These are phyloP conservation scores for Penicillium paradoxum DNA, from an alignment of 495 filamentous ascomycete genomes.

Conservation along the genomic window DNA sequence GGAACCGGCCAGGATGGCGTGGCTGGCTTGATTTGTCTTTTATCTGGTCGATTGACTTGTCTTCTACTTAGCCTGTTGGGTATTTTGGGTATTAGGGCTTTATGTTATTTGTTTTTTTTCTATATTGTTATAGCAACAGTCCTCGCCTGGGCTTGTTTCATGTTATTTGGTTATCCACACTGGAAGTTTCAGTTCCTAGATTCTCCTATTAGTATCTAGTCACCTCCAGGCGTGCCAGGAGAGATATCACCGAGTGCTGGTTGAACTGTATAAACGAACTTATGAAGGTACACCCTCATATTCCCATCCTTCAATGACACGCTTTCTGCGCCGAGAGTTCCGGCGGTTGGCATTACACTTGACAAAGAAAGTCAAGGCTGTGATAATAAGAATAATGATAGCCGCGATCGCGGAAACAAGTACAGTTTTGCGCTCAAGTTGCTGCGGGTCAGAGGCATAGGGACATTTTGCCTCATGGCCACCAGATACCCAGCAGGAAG, in stretches of 20 bases:
- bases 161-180: no score
- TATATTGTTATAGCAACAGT: no score
- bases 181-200: no score
- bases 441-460: constrained; percentile 39
- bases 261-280: not conserved
- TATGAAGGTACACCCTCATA: constrained; percentile 63
- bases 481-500: constrained; percentile 55
- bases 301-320: constrained; percentile 54
- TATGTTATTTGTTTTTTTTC: no score
- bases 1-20: no score
- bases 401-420: constrained; percentile 57
- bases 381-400: constrained; percentile 54
- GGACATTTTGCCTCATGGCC: constrained; percentile 50
- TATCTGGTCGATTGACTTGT: no score
- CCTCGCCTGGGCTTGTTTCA: no score
- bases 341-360: constrained; percentile 59
- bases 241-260: not conserved
- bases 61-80: no score
- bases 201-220: no score
- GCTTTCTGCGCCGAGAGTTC: constrained; percentile 46
- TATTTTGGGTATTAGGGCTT: no score
- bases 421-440: constrained; percentile 41
- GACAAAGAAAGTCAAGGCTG: constrained; percentile 56
- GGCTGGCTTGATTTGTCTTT: no score
- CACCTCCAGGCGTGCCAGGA: not conserved